Evolutionary conservation across 2,329 filamentous ascomycete species (phyloP).

Genomic region (Arthrobotrys musiformis): DNA sequence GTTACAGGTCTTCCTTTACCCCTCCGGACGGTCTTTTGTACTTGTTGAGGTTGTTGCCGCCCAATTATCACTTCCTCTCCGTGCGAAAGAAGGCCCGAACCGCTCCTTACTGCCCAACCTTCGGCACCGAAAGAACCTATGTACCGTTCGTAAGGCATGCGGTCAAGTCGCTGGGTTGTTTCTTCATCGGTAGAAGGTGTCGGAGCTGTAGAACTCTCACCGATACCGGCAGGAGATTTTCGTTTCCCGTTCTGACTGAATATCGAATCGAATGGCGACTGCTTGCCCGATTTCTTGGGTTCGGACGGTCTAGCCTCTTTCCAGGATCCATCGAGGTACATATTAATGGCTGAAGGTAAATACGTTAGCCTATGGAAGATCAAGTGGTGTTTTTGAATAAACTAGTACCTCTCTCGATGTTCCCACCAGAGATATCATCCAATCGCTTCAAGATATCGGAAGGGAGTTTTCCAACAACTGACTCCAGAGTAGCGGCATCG

Average conservation of each 20-base stretch:
- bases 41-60: slow-evolving; percentile 75
- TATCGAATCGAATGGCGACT: slow-evolving; percentile 71
- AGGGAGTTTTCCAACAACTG: slow-evolving; percentile 70
- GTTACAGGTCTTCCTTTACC: slow-evolving; percentile 62
- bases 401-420: slow-evolving; percentile 69
- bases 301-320: slow-evolving; percentile 66
- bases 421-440: slow-evolving; percentile 68
- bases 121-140: slow-evolving; percentile 91
- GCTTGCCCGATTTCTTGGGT: slow-evolving; percentile 70
- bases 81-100: slow-evolving; percentile 77
- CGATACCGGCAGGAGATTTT: slow-evolving; percentile 31
- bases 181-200: slow-evolving; percentile 58
- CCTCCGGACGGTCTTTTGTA: slow-evolving; percentile 57
- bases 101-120: slow-evolving; percentile 91
- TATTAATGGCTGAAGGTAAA: slow-evolving; percentile 58
- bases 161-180: slow-evolving; percentile 55
- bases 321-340: slow-evolving; percentile 76
- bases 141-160: slow-evolving; percentile 74
- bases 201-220: slow-evolving; percentile 12
- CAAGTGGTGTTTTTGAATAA: neutral
- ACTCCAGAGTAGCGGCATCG: slow-evolving; percentile 70
- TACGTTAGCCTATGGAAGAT: neutral
- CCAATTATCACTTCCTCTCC: slow-evolving; percentile 88
- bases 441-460: slow-evolving; percentile 67
- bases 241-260: slow-evolving; percentile 70